Evolutionary conservation across 345 rosid genomes (phyloP).

Genomic region (Euphorbia pulcherrima): DNA sequence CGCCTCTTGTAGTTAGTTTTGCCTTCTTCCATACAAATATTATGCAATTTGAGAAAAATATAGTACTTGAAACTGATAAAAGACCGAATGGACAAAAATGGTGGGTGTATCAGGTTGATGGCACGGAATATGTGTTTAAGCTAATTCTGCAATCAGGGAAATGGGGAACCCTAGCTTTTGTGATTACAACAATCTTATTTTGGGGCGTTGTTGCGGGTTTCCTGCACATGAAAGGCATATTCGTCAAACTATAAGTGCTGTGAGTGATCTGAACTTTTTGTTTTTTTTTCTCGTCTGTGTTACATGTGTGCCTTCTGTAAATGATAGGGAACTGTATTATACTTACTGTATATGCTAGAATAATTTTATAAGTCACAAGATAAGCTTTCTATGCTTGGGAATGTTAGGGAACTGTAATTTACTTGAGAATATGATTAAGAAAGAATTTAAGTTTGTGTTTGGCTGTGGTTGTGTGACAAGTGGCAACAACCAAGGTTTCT

Average conservation of each 20-base stretch:
- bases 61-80: neutral
- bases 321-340: neutral
- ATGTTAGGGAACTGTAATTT: too few species aligned
- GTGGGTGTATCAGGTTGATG: conserved; percentile 37
- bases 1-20: neutral
- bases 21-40: neutral
- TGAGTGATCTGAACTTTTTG: neutral
- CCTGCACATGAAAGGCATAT: conserved; percentile 42
- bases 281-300: neutral
- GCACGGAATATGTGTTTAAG: conserved; percentile 33
- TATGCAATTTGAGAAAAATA: neutral
- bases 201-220: conserved; percentile 50
- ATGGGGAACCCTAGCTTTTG: conserved; percentile 50
- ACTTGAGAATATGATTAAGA: too few species aligned
- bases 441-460: too few species aligned
- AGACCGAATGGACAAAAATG: conserved; percentile 10
- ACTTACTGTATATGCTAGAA: neutral
- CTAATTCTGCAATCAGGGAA: conserved; percentile 34
- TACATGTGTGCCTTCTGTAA: neutral
- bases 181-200: conserved; percentile 42
- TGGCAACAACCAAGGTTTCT: too few species aligned
- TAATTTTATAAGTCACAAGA: neutral
- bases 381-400: too few species aligned
- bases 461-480: too few species aligned
- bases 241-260: conserved; percentile 31